phyloP scores from a whole-genome alignment of 2,329 filamentous ascomycete genomes.

The Fusarium scirpi region DNA sequence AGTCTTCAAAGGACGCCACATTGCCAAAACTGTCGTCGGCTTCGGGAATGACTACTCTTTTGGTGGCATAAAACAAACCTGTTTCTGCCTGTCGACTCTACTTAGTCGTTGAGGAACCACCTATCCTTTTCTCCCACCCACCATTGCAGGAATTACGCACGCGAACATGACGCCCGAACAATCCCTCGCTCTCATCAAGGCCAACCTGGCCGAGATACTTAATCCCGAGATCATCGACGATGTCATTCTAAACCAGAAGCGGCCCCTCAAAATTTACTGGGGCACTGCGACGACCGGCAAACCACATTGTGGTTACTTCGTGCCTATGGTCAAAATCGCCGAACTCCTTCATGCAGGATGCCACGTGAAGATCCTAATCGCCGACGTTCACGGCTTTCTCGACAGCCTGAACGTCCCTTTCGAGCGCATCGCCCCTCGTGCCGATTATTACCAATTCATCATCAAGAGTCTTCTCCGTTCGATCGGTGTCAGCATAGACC shows the following conservation, averaged over 20 bases:
- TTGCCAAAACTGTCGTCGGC: too few species aligned
- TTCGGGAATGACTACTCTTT: too few species aligned
- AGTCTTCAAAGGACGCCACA: too few species aligned
- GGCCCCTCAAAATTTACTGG: neutral
- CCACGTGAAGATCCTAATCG: neutral
- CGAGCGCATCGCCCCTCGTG: neutral
- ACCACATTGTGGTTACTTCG: slow-evolving; percentile 14
- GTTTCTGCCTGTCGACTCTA: too few species aligned
- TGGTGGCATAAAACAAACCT: too few species aligned
- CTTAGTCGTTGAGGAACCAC: too few species aligned
- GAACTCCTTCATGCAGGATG: slow-evolving; percentile 4
- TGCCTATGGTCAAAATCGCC: neutral
- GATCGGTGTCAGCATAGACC: neutral
- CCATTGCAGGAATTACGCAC: neutral
- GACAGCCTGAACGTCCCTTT: neutral
- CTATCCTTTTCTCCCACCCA: neutral
- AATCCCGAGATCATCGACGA: neutral
- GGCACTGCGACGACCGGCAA: slow-evolving; percentile 7
- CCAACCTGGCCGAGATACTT: neutral
- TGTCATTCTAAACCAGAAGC: accelerated
- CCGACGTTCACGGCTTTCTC: neutral
- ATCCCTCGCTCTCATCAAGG: neutral
- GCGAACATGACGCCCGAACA: neutral
- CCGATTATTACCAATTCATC: neutral
- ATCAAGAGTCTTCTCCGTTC: neutral